Evolutionary conservation across 768 basidiomycete genomes (phyloP).

Genomic region (Suillus discolor): DNA sequence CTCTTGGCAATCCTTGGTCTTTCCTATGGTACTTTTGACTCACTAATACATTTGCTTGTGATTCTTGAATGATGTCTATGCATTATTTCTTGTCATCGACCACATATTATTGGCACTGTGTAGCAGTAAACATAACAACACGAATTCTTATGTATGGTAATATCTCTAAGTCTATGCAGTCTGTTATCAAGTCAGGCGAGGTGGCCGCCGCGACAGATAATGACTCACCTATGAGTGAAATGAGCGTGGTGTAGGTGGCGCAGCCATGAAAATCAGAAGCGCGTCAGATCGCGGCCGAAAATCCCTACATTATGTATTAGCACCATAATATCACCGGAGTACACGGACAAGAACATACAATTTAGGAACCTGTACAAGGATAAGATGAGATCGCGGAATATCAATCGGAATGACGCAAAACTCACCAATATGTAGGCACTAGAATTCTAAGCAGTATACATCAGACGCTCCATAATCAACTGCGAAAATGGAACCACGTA

Average conservation of each 20-base stretch:
- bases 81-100: conserved; percentile 1
- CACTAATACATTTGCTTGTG: neutral
- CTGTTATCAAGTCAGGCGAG: conserved; percentile 9
- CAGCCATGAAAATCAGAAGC: conserved; percentile 47
- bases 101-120: conserved; percentile 6
- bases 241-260: conserved; percentile 2
- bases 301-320: conserved; percentile 51
- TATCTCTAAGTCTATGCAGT: conserved; percentile 15
- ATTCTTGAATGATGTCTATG: conserved; percentile 2
- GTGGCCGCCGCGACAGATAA: conserved; percentile 20
- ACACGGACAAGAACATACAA: conserved; percentile 42
- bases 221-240: conserved; percentile 20
- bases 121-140: conserved; percentile 8
- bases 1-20: neutral
- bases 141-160: conserved; percentile 8
- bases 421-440: conserved; percentile 67
- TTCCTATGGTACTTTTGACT: conserved; percentile 8
- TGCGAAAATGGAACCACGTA: conserved; percentile 32
- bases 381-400: conserved; percentile 5
- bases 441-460: conserved; percentile 48
- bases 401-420: conserved; percentile 15
- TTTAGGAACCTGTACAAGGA: conserved; percentile 59
- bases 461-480: conserved; percentile 12
- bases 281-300: conserved; percentile 72
- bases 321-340: conserved; percentile 14